Conservation (phyloP, 2,329 filamentous ascomycete genomes). For the Arthrobotrys entomopaga region DNA sequence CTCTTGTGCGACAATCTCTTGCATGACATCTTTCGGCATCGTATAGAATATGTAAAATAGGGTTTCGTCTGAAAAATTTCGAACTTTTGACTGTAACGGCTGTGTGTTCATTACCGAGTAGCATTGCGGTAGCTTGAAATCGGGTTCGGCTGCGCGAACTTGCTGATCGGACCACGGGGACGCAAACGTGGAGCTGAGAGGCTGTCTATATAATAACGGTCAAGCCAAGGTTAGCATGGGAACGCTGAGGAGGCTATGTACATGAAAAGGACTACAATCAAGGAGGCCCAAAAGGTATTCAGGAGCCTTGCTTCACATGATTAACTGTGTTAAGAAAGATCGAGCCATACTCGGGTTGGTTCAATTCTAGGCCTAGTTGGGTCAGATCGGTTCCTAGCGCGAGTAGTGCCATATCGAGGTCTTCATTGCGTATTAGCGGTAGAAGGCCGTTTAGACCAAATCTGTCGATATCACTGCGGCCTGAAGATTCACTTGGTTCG, state of each 20-base stretch:
- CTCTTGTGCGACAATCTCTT: conserved; percentile 73
- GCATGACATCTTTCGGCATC: conserved; percentile 72
- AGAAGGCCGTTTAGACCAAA: conserved; percentile 58
- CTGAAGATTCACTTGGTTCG: conserved; percentile 52
- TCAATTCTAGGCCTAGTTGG: conserved; percentile 72
- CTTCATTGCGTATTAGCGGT: conserved; percentile 58
- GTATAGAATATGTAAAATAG: conserved; percentile 77
- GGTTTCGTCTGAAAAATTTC: conserved; percentile 72
- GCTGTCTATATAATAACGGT: conserved; percentile 61
- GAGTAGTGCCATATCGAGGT: conserved; percentile 61
- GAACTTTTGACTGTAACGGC: conserved; percentile 69
- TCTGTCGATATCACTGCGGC: conserved; percentile 57
- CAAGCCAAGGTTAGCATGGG: conserved; percentile 31
- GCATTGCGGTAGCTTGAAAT: conserved; percentile 72
- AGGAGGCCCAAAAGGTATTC: conserved; percentile 52
- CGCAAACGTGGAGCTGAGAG: conserved; percentile 72
- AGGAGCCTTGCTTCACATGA: conserved; percentile 52
- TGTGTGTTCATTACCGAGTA: conserved; percentile 76
- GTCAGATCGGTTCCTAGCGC: conserved; percentile 73
- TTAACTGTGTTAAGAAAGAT: conserved; percentile 39
- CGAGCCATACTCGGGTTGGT: conserved; percentile 69
- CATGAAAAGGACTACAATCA: conserved; percentile 35
- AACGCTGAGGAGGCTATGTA: background rate
- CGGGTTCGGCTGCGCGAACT: conserved; percentile 70
- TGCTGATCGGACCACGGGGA: conserved; percentile 71